Base-by-base conservation (phyloP, 2,329 filamentous ascomycete species). In the Fusarium decemcellulare region DNA sequence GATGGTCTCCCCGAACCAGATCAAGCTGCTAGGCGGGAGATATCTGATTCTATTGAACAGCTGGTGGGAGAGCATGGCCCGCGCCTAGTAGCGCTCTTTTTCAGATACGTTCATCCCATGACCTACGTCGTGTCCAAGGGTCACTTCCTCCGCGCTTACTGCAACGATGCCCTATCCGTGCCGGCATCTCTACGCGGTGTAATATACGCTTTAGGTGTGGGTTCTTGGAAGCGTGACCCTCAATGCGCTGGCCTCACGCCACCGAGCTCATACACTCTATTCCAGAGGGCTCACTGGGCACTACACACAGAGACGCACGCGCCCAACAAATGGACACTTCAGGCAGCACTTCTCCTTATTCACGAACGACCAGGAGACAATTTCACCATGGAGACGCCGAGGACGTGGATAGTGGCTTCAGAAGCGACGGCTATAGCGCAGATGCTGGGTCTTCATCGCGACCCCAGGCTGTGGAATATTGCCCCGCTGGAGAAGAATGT, bases 61-160 rank as follows among this genome's bases (percentile, higher is more conserved):
- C 72, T 76, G 18, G 79, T 81, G 4, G 68, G 68, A 16, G 72
- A 71, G 10, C 71, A 78, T 61, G 77, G 74, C 0, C 73, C 76
- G 15, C 68, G 65, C 4, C 72, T 82, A 2, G 70, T 82, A 16
- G 74, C 76, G 8, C 72, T 81, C 4, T 82, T 79, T 61, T 82
- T 82, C 59, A 72, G 72, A 57, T 76, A 80, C 46, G 75, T 82
- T n/a, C 81, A 82, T 59, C 79, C 80, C 0, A 74, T 78, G 8
- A 76, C 79, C 30, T 77, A 76, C 14, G 63, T 81, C 14, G 68
- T 82, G 27, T 79, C 79, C 4, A 81, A 81, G 51, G 71, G 70
- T 9, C 72, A 76, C 7, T 80, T 80, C 37, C 69, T 81, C 8
- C 67, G 68, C 8, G 67, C 70, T 4, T 81, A 80, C 59, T 57